Evolutionary conservation across 371 early-diverging fungal species (phyloP), one percentile per base, ranked within the genome.

Genomic region (Apophysomyces ossiformis): DNA sequence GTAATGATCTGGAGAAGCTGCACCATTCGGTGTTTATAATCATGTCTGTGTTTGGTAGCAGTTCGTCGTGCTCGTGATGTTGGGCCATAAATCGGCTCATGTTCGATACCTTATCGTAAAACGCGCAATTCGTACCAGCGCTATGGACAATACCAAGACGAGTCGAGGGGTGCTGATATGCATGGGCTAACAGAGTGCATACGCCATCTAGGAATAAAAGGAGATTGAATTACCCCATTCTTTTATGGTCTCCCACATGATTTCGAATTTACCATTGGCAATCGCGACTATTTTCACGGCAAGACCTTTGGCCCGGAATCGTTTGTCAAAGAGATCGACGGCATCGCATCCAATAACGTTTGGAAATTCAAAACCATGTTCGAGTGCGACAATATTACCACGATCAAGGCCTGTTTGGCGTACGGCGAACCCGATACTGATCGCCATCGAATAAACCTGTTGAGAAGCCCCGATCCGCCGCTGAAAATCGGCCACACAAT

Each of bases 81-180:
- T 61, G 32, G 26, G 67, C 65, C 35, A 69, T 63, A 32, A 75
- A 70, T 13, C 69, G 71, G 37, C 60, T 60, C 61, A 79, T 77
- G 62, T 79, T 79, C 45, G 74, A 47, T 12, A 78, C 64, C 41
- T 72, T 70, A 46, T 82, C 83, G 69, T 93, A 92, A 74, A 96
- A 98, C 37, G 96, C 94, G 47, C 95, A 95, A 70, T 98, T 98
- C 56, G 96, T 94, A 37, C 99, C 99, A 6, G 96, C 93, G 66
- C 96, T 97, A 39, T 96, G 88, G 63, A 98, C 94, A 54, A 95
- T 93, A 35, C 95, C 95, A 50, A 96, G 76, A 68, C 88, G 85
- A 18, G 96, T 96, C 47, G 89, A 88, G 21, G 94, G 92, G 61
- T 90, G 86, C 64, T 83, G 81, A 82, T 95, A 96, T 5, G 94